Conservation (phyloP, 345 rosid species). For the Boechera stricta region DNA sequence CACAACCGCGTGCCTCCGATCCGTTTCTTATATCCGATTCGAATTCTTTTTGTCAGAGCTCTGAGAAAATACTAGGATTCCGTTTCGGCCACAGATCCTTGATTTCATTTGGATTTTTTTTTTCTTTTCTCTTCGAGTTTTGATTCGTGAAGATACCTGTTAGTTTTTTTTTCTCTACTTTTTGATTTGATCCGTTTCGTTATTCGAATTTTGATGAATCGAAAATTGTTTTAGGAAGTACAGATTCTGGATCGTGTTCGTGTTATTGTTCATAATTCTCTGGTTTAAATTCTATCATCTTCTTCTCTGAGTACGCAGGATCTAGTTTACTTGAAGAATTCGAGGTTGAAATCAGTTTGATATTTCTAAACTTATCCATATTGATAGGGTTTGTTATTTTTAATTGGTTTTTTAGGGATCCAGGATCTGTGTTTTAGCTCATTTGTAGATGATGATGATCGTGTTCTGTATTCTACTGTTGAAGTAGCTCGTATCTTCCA, state of each 20-base stretch:
- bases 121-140: background rate
- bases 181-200: background rate
- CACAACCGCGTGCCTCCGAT: constrained; percentile 26
- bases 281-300: background rate
- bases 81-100: constrained; percentile 24
- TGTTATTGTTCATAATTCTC: background rate
- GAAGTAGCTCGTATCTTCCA: background rate
- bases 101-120: constrained; percentile 28
- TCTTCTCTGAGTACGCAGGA: background rate
- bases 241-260: constrained; percentile 26
- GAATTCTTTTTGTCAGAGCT: constrained; percentile 30
- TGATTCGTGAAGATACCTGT: constrained; percentile 14
- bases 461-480: background rate
- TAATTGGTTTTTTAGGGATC: background rate
- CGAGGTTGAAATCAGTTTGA: background rate
- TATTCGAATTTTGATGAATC: constrained; percentile 18
- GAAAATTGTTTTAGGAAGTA: constrained; percentile 13
- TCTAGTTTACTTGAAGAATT: background rate
- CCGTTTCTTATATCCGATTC: constrained; percentile 49
- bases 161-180: background rate
- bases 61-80: constrained; percentile 26
- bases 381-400: constrained; percentile 21
- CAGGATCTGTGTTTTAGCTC: constrained; percentile 26
- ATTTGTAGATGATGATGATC: constrained; percentile 8
- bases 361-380: background rate